phyloP scores from a whole-genome alignment of 305 asterid genomes.

The Fraxinus baroniana region DNA sequence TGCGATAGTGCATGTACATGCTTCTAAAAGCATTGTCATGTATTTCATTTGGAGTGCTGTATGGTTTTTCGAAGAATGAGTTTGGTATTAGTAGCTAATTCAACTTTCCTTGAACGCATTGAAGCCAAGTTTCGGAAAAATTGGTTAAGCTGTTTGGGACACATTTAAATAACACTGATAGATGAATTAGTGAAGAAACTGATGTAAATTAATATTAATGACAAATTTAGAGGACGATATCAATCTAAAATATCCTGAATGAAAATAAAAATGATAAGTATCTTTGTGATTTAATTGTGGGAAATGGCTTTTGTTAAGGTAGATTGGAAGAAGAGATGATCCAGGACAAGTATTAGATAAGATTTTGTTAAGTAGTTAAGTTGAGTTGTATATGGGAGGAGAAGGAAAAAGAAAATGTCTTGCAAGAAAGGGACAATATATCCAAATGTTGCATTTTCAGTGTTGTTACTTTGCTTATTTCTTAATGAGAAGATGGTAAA shows the following conservation, averaged over 20 bases:
- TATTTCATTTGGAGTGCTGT: background rate
- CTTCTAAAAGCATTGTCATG: background rate
- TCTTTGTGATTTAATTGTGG: background rate
- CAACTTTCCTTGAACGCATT: background rate
- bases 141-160: background rate
- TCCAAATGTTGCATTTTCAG: background rate
- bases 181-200: background rate
- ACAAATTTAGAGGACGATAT: background rate
- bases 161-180: background rate
- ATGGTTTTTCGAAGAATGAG: background rate
- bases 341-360: background rate
- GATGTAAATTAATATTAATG: background rate
- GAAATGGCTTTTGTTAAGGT: background rate
- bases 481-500: background rate
- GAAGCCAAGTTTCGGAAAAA: background rate
- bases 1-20: background rate
- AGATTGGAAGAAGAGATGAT: background rate
- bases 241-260: background rate
- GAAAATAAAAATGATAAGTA: background rate
- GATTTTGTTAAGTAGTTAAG: background rate
- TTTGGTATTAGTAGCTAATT: background rate
- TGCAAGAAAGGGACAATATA: background rate
- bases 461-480: background rate
- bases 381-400: background rate
- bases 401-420: background rate